phyloP scores from a whole-genome alignment of 2,329 filamentous ascomycete genomes.

The Fusarium xyrophilum region DNA sequence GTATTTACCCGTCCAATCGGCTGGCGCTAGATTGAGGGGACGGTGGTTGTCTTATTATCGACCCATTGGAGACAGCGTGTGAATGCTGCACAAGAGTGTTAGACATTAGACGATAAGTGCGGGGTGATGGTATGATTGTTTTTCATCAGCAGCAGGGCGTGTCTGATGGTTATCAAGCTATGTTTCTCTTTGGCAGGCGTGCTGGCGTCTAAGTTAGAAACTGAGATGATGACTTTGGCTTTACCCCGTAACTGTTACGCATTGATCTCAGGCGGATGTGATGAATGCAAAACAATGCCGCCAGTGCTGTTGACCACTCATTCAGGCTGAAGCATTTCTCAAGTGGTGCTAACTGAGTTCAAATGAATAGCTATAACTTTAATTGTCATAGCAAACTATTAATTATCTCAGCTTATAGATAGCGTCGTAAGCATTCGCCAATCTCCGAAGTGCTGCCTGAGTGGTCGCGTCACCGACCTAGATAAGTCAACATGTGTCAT shows the following conservation, averaged over 20 bases:
- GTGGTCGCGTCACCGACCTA: not conserved
- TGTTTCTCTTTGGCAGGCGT: too few species aligned
- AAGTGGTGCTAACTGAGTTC: not conserved
- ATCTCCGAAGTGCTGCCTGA: not conserved
- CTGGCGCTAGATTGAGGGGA: not conserved
- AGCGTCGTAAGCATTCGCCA: not conserved
- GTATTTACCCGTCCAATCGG: constrained; percentile 14
- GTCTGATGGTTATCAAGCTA: not conserved
- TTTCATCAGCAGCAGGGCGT: accelerated
- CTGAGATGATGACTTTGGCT: too few species aligned
- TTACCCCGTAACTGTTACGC: too few species aligned
- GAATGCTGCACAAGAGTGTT: accelerated
- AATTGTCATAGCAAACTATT: too few species aligned
- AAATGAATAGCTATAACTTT: too few species aligned
- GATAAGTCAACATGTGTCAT: too few species aligned
- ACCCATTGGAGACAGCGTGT: not conserved
- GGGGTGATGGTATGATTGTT: not conserved
- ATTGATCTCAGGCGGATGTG: too few species aligned
- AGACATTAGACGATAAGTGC: not conserved
- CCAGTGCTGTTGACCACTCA: too few species aligned
- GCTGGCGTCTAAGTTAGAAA: too few species aligned
- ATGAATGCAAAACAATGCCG: too few species aligned
- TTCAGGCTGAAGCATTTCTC: not conserved
- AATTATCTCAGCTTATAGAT: too few species aligned
- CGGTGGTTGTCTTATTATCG: accelerated